A percentile compares a stretch with the other conserved stretches of the same genome.
phyloP scores from a whole-genome alignment of 352 stramenopile species.

The Pythium pyrilobum region DNA sequence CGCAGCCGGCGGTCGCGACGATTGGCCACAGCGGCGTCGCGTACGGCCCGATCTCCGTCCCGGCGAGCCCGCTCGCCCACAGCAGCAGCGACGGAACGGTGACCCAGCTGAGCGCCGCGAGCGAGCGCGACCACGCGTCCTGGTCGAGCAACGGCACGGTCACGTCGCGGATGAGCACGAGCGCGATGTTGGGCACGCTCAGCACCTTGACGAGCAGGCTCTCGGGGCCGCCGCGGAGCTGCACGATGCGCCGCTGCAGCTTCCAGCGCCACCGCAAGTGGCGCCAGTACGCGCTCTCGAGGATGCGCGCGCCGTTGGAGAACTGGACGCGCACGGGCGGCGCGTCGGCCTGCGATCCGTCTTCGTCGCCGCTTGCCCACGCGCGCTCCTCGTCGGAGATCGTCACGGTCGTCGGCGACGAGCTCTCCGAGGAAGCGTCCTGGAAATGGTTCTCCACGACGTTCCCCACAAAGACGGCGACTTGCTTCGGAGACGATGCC shows the following conservation, averaged over 20 bases:
- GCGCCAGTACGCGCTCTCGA: constrained; percentile 52
- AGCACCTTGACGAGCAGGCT: constrained; percentile 44
- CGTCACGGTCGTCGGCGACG: constrained; percentile 47
- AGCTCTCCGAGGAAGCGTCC: constrained; percentile 21
- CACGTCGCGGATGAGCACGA: constrained; percentile 58
- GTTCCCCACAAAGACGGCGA: constrained; percentile 31
- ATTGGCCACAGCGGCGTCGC: constrained; percentile 40
- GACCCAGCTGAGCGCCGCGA: constrained; percentile 79
- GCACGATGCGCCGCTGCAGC: constrained; percentile 42
- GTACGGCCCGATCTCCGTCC: constrained; percentile 21
- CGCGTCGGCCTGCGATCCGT: neutral
- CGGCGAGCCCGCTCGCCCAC: constrained; percentile 37
- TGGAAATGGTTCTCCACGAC: constrained; percentile 72
- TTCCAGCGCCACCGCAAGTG: constrained; percentile 71
- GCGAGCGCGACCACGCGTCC: constrained; percentile 71
- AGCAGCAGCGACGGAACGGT: constrained; percentile 85
- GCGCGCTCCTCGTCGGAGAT: constrained; percentile 46
- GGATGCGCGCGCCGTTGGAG: constrained; percentile 35
- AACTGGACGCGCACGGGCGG: constrained; percentile 16
- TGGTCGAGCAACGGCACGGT: constrained; percentile 69
- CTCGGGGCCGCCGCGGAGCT: constrained; percentile 37
- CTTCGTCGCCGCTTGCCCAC: constrained; percentile 4
- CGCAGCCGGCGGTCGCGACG: constrained; percentile 8
- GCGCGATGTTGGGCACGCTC: constrained; percentile 37
- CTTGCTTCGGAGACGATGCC: constrained; percentile 9